Base-by-base conservation (phyloP, 768 basidiomycete species). In the Podaxis sp. region DNA sequence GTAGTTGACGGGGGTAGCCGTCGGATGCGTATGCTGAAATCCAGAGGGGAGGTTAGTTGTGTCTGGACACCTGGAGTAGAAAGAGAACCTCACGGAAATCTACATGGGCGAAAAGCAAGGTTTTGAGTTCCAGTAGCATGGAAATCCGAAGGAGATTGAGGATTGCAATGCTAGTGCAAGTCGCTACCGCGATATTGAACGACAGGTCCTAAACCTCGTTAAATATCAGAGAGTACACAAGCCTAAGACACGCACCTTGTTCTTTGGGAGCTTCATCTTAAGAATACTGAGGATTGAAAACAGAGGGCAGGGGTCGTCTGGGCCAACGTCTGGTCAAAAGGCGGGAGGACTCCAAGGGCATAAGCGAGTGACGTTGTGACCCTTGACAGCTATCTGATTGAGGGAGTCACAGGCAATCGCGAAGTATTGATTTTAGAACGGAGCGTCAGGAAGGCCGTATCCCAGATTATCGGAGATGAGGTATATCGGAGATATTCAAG, bases 1-100 rank as follows among this genome's bases (percentile, higher is more conserved):
- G 65, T 13, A 66, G 40, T 19, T 54, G 60, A 5, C 57, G 65
- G 44, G 61, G 64, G 28, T 56, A 52, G 36, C 61, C 58, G 33
- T 56, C 52, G 5, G 39, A n/a, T 3, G 39, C 17, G 15, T 28
- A 28, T 19, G 52, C 59, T 61, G 36, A 28, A 40, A 38, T 33
- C 2, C 17, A 9, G 1, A 36, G 12, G 49, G 4, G 9, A 33
- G 26, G 46, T 59, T 22, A 52, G 36, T 4, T 7, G 17, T 7
- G 15, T 24, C n/a, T n/a, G 22, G 13, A 44, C n/a, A 38, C n/a
- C 5, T 51, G 58, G 36, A 30, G 1, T 15, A 46, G 8, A n/a
- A 8, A 6, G 8, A n/a, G 52, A 30, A 17, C 9, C 59, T 15
- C 24, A 61, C 59, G 26, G 36, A 61, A 61, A 13, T 61, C 28